Evolutionary conservation across 352 stramenopile species (phyloP).

Genomic region (Phytophthora sojae): DNA sequence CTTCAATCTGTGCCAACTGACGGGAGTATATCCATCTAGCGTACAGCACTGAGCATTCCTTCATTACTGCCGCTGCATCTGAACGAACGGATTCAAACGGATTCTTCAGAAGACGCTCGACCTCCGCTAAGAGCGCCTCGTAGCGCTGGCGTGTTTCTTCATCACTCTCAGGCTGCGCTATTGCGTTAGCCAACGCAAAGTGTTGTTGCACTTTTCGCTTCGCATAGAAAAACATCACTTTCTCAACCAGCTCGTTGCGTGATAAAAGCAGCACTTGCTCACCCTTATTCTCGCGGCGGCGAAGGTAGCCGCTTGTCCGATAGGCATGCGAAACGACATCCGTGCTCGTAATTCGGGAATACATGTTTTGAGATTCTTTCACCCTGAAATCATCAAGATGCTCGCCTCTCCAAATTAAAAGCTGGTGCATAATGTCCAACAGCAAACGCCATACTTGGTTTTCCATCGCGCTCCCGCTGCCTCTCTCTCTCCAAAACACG

Average conservation of each 20-base stretch:
- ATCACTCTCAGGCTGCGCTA: constrained; percentile 36
- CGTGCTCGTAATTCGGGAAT: constrained; percentile 55
- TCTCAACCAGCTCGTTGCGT: constrained; percentile 77
- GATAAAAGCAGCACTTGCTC: constrained; percentile 52
- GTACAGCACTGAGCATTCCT: constrained; percentile 61
- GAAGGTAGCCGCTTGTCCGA: constrained; percentile 24
- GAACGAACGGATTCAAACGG: constrained; percentile 62
- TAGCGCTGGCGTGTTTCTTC: constrained; percentile 38
- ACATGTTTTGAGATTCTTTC: constrained; percentile 61
- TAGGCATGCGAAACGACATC: constrained; percentile 64
- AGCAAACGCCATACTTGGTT: constrained; percentile 63
- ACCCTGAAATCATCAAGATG: constrained; percentile 48
- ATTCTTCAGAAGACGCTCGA: constrained; percentile 63
- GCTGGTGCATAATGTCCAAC: constrained; percentile 53
- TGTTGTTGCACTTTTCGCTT: constrained; percentile 71
- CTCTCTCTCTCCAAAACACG: constrained; percentile 59
- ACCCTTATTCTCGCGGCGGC: constrained; percentile 6
- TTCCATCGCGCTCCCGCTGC: constrained; percentile 56
- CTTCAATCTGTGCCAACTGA: constrained; percentile 49
- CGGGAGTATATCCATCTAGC: constrained; percentile 60
- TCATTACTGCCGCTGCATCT: constrained; percentile 52
- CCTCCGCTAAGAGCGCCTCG: constrained; percentile 52
- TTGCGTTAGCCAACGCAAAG: constrained; percentile 61
- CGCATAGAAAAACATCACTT: constrained; percentile 65
- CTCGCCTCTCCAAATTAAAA: constrained; percentile 67